These are phyloP conservation scores for Chimonanthus salicifolius DNA, from an alignment of 164 flowering plant species.

Conservation along the genomic window DNA sequence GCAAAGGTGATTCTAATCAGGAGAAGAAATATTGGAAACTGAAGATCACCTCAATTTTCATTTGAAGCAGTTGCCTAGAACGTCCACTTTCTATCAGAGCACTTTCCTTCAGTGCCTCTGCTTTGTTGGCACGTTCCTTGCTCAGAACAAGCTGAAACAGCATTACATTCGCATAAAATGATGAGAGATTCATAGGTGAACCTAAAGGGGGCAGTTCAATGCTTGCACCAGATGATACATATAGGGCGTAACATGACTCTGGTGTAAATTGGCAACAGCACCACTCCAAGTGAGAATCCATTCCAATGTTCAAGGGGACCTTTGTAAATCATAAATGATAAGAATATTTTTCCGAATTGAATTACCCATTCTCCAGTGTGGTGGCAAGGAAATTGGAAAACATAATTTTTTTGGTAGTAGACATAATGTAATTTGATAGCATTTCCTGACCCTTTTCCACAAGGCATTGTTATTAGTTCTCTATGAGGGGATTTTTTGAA, in stretches of 20 bases:
- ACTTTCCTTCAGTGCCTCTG: constrained; percentile 39
- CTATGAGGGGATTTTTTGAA: too few relatives aligned
- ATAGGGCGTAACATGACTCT: not conserved
- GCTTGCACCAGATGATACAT: not conserved
- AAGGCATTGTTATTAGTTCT: too few relatives aligned
- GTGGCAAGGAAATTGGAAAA: too few relatives aligned
- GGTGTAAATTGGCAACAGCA: not conserved
- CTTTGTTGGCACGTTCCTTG: constrained; percentile 46
- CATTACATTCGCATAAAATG: not conserved
- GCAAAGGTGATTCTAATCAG: not conserved
- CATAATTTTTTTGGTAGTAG: too few relatives aligned
- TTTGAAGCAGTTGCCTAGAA: constrained; percentile 36
- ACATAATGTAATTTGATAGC: too few relatives aligned
- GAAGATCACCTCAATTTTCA: constrained; percentile 52
- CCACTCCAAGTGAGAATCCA: not conserved
- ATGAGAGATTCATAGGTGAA: not conserved
- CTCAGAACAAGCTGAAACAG: constrained; percentile 39
- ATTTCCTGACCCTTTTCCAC: too few relatives aligned
- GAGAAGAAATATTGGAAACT: not conserved
- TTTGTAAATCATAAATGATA: not conserved
- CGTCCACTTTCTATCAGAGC: constrained; percentile 40
- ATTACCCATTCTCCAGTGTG: too few relatives aligned
- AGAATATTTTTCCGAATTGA: not conserved
- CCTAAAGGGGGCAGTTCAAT: not conserved
- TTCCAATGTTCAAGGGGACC: not conserved